These are phyloP conservation scores for Daedaleopsis nitida DNA, from an alignment of 768 basidiomycete species.

Conservation along the genomic window DNA sequence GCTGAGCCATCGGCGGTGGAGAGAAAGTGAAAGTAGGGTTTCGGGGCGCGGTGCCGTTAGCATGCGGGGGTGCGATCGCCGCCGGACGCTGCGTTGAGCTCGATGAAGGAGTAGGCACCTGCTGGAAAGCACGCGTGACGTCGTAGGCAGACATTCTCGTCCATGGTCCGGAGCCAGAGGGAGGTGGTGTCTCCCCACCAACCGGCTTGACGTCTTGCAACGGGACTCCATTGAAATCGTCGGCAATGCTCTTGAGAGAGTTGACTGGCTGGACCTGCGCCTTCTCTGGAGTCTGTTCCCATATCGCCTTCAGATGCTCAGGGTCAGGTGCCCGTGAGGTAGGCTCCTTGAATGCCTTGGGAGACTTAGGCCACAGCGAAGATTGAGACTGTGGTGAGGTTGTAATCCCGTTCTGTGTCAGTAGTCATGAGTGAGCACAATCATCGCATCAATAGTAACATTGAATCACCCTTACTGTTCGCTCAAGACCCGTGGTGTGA, in stretches of 20 bases:
- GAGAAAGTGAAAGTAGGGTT: constrained; percentile 22
- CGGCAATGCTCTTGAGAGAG: constrained; percentile 81
- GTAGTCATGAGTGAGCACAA: neutral
- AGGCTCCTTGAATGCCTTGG: constrained; percentile 67
- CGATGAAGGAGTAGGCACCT: constrained; percentile 68
- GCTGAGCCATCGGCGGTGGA: constrained; percentile 44
- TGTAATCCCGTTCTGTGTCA: neutral
- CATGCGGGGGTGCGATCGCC: constrained; percentile 11
- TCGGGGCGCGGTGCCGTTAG: constrained; percentile 17
- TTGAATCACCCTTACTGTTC: neutral
- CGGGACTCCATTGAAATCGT: constrained; percentile 78
- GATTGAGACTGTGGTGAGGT: neutral
- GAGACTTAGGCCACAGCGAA: constrained; percentile 55
- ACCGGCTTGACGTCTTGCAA: constrained; percentile 89
- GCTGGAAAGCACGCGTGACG: constrained; percentile 85
- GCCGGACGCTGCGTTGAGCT: constrained; percentile 47
- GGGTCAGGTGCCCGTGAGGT: constrained; percentile 70
- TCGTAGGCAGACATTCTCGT: constrained; percentile 82
- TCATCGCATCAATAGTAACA: neutral
- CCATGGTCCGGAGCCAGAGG: constrained; percentile 53
- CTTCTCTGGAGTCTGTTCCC: constrained; percentile 79
- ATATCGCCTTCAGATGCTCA: constrained; percentile 83
- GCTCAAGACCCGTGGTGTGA: too few species aligned
- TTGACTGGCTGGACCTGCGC: constrained; percentile 69
- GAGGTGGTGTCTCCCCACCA: constrained; percentile 79